Conservation (phyloP, 768 basidiomycete genomes). For the Boletus sp. region DNA sequence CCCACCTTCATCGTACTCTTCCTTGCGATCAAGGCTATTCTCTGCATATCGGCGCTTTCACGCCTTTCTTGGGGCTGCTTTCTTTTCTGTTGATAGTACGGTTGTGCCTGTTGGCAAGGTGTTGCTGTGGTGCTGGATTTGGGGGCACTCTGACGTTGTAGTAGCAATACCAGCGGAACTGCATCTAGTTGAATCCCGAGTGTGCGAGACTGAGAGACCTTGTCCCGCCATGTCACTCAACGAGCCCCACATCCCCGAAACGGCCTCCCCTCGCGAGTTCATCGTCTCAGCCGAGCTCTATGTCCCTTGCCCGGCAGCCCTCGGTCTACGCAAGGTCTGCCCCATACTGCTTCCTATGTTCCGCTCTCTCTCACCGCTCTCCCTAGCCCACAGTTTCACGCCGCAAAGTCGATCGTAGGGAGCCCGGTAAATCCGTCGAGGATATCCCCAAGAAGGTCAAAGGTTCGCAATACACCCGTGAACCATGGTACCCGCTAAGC, state of each 20-base stretch:
- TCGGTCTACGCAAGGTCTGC: slow-evolving; percentile 55
- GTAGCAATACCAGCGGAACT: slow-evolving; percentile 1
- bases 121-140: slow-evolving; percentile 4
- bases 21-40: slow-evolving; percentile 14
- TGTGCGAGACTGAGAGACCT: not conserved
- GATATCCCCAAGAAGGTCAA: slow-evolving; percentile 52
- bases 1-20: slow-evolving; percentile 12
- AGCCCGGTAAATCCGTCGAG: slow-evolving; percentile 37
- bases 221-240: slow-evolving; percentile 11
- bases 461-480: slow-evolving; percentile 39
- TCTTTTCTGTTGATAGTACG: slow-evolving; percentile 10
- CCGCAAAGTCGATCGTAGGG: slow-evolving; percentile 56
- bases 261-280: slow-evolving; percentile 43
- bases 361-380: slow-evolving; percentile 7
- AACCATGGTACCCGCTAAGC: not conserved
- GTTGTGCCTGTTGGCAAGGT: slow-evolving; percentile 3
- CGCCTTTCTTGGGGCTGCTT: slow-evolving; percentile 5
- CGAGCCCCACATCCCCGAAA: slow-evolving; percentile 6
- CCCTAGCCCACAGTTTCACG: slow-evolving; percentile 44
- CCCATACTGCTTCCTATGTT: not conserved
- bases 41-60: slow-evolving; percentile 10
- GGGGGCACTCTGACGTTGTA: not conserved
- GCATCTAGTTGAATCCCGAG: not conserved
- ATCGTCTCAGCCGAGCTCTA: slow-evolving; percentile 61
- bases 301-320: slow-evolving; percentile 49